Evolutionary conservation across 768 basidiomycete genomes (phyloP), one percentile per base, ranked within the genome.

Genomic region (Rhizopogon rudus): DNA sequence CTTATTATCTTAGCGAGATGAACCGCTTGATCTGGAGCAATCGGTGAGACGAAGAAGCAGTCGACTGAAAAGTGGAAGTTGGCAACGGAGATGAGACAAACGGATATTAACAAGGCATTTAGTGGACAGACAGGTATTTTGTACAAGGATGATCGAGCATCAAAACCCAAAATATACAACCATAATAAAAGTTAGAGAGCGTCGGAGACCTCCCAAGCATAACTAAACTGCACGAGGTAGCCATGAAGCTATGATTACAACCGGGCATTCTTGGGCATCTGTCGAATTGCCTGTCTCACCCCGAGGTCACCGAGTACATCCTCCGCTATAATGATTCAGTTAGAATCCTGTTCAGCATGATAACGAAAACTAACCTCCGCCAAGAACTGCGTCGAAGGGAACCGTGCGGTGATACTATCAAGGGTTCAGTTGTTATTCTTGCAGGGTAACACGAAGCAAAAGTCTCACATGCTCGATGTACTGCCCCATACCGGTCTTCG

Each of bases 401-500:
- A 40, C 43, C 51, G 50, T 40, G 44, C 46, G 51, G 69, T 75
- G 57, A 16, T 55, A 57, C 59, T 58, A 44, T 40, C 44, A 28
- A 68, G 75, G 39, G 35, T 3, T 55, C 51, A 54, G 40, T 20
- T 54, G 35, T 25, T 14, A 14, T 22, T 20, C 20, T 52, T 55
- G 22, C 35, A 13, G n/a, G 42, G 39, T 31, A 49, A 55, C 76
- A 57, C 67, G 68, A 16, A 41, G 31, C 39, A 31, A 25, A 50
- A n/a, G 10, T 78, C 79, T 58, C 58, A 84, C 82, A 63, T 89
- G 87, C 69, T 93, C 90, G 48, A 90, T 81, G 62, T 78, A 79
- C 53, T 74, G 75, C 40, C 91, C 91, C 88, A 92, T 91, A 16
- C 91, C 91, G 2, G 83, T 83, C 66, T 81, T 81, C 3, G 93